Evolutionary conservation across 176 grass and related monocot species (phyloP).

Genomic region (Tuctoria greenei): DNA sequence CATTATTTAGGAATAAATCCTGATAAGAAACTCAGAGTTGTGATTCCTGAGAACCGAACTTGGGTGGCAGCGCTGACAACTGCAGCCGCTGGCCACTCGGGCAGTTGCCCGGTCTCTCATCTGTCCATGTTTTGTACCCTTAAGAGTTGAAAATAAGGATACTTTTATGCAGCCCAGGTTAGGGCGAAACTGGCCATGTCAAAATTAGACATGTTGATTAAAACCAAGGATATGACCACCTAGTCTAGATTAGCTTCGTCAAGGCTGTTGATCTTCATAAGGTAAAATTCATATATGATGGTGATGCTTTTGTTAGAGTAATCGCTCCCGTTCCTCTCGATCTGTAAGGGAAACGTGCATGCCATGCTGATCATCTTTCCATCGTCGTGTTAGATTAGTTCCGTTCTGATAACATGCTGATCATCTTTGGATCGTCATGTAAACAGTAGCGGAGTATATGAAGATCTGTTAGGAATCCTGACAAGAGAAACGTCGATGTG

Average conservation of each 20-base stretch:
- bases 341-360: background rate
- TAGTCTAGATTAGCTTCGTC: constrained; percentile 28
- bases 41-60: too few species aligned
- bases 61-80: too few species aligned
- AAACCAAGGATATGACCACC: constrained; percentile 29
- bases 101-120: too few species aligned
- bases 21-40: too few species aligned
- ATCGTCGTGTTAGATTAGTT: too few species aligned
- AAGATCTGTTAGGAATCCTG: constrained; percentile 22
- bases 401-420: too few species aligned
- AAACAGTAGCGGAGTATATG: constrained; percentile 26
- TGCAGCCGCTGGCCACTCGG: too few species aligned
- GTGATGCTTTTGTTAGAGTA: background rate
- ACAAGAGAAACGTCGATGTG: constrained; percentile 34
- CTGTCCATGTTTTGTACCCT: constrained; percentile 4
- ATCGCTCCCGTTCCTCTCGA: background rate
- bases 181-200: constrained; percentile 35
- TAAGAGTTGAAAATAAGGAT: background rate
- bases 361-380: background rate
- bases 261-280: background rate
- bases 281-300: background rate
- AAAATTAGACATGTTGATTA: constrained; percentile 42
- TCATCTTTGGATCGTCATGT: background rate
- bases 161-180: background rate
- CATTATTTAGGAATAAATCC: too few species aligned